Evolutionary conservation across 352 stramenopile species (phyloP), one percentile per base, ranked within the genome.

Genomic region (Vaucheria bursata): DNA sequence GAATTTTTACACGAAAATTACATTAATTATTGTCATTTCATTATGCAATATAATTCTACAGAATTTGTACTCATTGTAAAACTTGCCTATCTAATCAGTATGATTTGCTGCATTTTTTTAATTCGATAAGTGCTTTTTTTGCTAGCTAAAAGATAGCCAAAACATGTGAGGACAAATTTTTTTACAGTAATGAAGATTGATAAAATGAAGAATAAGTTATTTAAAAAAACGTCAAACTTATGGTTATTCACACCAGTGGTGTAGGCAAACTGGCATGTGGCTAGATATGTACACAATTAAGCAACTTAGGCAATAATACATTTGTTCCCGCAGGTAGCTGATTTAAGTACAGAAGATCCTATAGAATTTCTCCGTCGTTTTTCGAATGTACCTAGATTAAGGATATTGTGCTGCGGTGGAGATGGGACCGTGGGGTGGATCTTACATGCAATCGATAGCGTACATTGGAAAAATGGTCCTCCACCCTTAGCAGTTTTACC

Each of bases 401-500:
- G 93, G 5, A 38, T 84, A 34, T 70, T 82, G 3, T 68, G 39
- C 45, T 84, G 79, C 52, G 79, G 79, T 34, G 79, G 79, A 2
- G 79, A 84, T 49, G 79, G 79, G 37, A 84, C 79, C n/a, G 79
- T 80, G 32, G 65, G 68, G 1, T 80, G 79, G 69, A 37, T 84
- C 8, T 73, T 82, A 33, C 65, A 84, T 37, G 79, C 76, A 38
- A 64, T 81, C n/a, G 77, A 81, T 8, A 7, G 37, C 29, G 65
- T 81, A 85, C 78, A 85, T n/a, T 76, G 89, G 49, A 78, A 86
- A 49, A 73, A 52, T 32, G 67, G 76, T 71, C 77, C 85, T 79
- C 94, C 93, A 6, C 92, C 94, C 0, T 95, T 98, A 52, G 94
- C 91, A 29, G 91, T 98, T 74, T 84, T 98, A 31, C 94, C 94